A percentile compares a stretch with the other conserved stretches of the same genome.
These are phyloP conservation scores for Spergularia bocconei DNA, from an alignment of 148 eudicot species.

Conservation along the genomic window DNA sequence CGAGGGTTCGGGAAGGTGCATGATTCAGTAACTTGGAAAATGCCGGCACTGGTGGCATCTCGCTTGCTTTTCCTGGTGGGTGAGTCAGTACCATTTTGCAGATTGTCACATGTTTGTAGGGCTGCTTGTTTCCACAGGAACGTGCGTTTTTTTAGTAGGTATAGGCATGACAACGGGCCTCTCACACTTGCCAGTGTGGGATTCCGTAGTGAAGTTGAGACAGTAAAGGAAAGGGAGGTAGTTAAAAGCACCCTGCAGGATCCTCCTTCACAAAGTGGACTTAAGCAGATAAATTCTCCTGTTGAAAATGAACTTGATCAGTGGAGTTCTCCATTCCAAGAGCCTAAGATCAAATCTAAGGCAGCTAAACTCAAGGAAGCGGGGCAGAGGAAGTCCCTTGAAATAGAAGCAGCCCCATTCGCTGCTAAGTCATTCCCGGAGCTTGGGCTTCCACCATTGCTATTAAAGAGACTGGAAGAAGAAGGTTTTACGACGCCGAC, in stretches of 20 bases:
- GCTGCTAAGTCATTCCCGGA: conserved; percentile 82
- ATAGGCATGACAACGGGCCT: conserved; percentile 37
- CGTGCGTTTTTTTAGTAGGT: conserved; percentile 41
- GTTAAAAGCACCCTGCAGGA: conserved; percentile 25
- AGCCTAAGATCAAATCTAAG: conserved; percentile 43
- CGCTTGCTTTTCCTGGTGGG: conserved; percentile 75
- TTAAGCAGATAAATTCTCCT: conserved; percentile 30
- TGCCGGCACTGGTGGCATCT: conserved; percentile 54
- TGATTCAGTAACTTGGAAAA: conserved; percentile 20
- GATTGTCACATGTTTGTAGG: conserved; percentile 38
- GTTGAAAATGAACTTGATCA: conserved; percentile 23
- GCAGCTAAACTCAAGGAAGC: conserved; percentile 30
- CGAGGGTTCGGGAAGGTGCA: background rate
- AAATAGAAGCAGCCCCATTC: conserved; percentile 64
- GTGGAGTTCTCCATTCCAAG: conserved; percentile 34
- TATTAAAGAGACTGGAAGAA: conserved; percentile 66
- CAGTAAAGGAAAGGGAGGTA: conserved; percentile 28
- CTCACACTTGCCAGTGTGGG: conserved; percentile 72
- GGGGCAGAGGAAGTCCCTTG: conserved; percentile 38
- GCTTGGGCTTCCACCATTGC: conserved; percentile 74
- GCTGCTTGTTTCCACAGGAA: conserved; percentile 35
- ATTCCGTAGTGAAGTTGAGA: conserved; percentile 37
- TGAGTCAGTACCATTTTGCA: conserved; percentile 47
- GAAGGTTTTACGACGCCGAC: conserved; percentile 77
- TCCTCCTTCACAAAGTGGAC: conserved; percentile 24